Evolutionary conservation across 345 rosid genomes (phyloP).

Genomic region (Streptanthus diversifolius): DNA sequence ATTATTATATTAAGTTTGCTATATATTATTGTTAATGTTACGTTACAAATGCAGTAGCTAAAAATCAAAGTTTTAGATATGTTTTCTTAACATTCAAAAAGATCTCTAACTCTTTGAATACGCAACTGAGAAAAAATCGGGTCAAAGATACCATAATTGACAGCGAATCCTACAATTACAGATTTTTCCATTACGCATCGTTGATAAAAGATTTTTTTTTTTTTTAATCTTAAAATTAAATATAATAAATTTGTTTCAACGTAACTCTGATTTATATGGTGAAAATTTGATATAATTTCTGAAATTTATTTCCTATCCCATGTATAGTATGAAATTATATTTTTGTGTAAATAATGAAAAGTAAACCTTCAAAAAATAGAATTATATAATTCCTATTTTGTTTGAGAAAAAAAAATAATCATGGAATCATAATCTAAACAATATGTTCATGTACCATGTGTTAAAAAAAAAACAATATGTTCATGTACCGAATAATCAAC

Average conservation of each 20-base stretch:
- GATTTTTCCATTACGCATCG: background rate
- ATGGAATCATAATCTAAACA: background rate
- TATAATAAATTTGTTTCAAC: background rate
- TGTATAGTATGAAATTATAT: background rate
- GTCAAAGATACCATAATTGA: slow-evolving; percentile 13
- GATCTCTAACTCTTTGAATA: background rate
- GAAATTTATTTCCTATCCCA: background rate
- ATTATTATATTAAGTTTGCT: background rate
- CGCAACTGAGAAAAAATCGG: background rate
- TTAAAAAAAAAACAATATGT: background rate
- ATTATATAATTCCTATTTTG: background rate
- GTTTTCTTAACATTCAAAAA: background rate
- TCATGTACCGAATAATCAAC: background rate
- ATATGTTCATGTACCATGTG: no score
- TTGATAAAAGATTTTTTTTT: background rate
- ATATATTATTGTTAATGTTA: background rate
- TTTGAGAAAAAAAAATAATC: background rate
- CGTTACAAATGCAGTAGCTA: background rate
- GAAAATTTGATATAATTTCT: background rate
- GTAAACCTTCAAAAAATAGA: background rate
- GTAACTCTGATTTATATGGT: background rate
- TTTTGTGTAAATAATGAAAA: background rate
- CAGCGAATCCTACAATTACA: background rate
- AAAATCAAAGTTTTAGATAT: background rate
- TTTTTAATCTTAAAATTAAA: background rate